Base-by-base conservation (phyloP, 2,329 filamentous ascomycete species). In the Hymenotorrendiella dingleyae region DNA sequence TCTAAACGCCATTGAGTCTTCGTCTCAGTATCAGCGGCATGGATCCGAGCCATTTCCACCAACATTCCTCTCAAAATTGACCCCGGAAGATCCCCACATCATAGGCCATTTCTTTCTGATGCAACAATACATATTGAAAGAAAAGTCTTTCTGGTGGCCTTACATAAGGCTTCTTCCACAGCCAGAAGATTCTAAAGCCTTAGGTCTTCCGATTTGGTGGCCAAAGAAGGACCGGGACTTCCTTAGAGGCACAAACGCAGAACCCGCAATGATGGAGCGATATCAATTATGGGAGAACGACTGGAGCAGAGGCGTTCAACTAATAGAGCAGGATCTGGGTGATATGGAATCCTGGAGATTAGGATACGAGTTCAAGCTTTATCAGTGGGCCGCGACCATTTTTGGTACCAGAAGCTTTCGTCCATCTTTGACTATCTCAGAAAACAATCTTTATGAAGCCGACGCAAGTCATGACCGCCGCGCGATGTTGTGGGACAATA, bases 111-210 rank as follows among this genome's bases (percentile, higher is more conserved):
- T 87, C 62, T 82, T 85, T 49, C 69, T 89, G 5, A 71, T 85
- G 57, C 76, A 81, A 47, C 78, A 89, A 59, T 80, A 78, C 56
- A 67, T 87, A 23, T 62, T 72, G 2, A 75, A 74, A 1, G 42
- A 62, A 2, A 56, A 69, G 2, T 84, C 83, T 0, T 78, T 76
- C 52, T 89, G 84, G 84, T 71, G 67, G 59, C 73, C 79, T 1
- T 89, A 89, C 62, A 75, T 88, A 50, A 64, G 65, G 8, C 74
- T 76, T 0, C 68, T 89, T 0, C 83, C 84, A 1, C 75, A 78
- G 46, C 80, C 81, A 0, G 69, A 72, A 8, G 64, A 78, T 2
- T 54, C 64, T 4, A 56, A 63, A 4, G 57, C 62, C 1, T 73
- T 84, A 67, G 68, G 65, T 1, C 70, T 83, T 11, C 78, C 82